Evolutionary conservation across 2,329 filamentous ascomycete genomes (phyloP).

Genomic region (Paracorniculantispora psalliotae): DNA sequence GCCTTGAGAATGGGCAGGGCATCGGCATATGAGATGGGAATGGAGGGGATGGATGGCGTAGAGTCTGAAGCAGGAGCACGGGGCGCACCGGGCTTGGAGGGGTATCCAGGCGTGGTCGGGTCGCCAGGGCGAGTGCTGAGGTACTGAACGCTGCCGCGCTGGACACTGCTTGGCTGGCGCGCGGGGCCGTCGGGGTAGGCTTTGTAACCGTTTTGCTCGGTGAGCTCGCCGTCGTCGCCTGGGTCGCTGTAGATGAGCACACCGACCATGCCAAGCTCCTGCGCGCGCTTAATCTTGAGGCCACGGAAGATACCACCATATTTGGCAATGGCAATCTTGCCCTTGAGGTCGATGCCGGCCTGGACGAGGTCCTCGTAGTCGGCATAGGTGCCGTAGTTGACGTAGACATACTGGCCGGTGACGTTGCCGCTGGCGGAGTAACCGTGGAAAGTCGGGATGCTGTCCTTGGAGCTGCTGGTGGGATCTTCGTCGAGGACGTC

Average conservation of each 20-base stretch:
- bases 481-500: constrained; percentile 79
- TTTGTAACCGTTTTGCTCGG: constrained; percentile 73
- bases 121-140: constrained; percentile 66
- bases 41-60: constrained; percentile 80
- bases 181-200: constrained; percentile 83
- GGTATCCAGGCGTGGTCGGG: constrained; percentile 90
- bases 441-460: constrained; percentile 88
- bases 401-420: constrained; percentile 79
- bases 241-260: constrained; percentile 81
- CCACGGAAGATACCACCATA: constrained; percentile 87
- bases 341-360: constrained; percentile 69
- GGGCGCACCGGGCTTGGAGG: constrained; percentile 83
- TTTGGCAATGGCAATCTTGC: constrained; percentile 81
- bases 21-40: constrained; percentile 85
- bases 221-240: constrained; percentile 78
- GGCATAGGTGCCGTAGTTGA: constrained; percentile 82
- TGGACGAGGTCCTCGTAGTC: constrained; percentile 79
- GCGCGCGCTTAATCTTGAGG: constrained; percentile 86
- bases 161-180: constrained; percentile 80
- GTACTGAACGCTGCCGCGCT: constrained; percentile 82
- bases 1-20: constrained; percentile 83
- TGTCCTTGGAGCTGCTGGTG: constrained; percentile 64
- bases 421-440: constrained; percentile 92
- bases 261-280: constrained; percentile 87
- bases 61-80: constrained; percentile 64